Percentiles rank a stretch among this genome's conserved stretches.
Evolutionary conservation across 495 filamentous ascomycete genomes (phyloP).

Genomic region (Lophium mytilinum): DNA sequence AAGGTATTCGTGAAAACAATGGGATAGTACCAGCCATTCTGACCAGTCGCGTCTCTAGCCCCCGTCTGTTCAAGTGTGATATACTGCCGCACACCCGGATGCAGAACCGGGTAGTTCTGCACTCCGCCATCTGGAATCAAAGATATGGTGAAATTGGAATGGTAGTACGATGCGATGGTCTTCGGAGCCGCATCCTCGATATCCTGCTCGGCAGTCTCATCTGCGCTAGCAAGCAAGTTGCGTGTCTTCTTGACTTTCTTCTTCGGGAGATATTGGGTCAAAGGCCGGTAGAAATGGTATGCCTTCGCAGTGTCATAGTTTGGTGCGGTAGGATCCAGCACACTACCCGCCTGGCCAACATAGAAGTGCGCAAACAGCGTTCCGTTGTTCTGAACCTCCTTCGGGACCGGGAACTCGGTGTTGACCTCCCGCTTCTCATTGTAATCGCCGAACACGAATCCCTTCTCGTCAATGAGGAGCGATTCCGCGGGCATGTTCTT

Average conservation of each 20-base stretch:
- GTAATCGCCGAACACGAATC: constrained; percentile 73
- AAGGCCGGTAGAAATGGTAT: constrained; percentile 71
- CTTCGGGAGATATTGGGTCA: constrained; percentile 84
- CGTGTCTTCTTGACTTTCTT: constrained; percentile 90
- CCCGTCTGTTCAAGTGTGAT: constrained; percentile 65
- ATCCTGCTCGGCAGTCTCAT: constrained; percentile 37
- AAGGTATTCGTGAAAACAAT: constrained; percentile 90
- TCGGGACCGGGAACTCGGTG: constrained; percentile 69
- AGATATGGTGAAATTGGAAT: constrained; percentile 87
- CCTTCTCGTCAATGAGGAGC: constrained; percentile 69
- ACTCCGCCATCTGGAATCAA: constrained; percentile 75
- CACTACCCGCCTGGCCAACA: constrained; percentile 62
- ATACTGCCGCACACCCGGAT: constrained; percentile 68
- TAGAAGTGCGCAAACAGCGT: constrained; percentile 94
- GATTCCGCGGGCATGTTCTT: constrained; percentile 45
- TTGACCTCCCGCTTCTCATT: constrained; percentile 70
- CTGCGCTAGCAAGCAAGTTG: constrained; percentile 60
- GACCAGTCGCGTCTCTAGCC: constrained; percentile 68
- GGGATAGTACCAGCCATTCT: constrained; percentile 96
- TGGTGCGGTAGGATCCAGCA: constrained; percentile 63
- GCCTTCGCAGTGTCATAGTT: constrained; percentile 66
- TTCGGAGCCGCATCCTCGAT: constrained; percentile 52
- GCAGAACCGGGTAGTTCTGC: constrained; percentile 54
- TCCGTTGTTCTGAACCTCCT: constrained; percentile 78
- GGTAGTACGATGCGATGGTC: constrained; percentile 73